phyloP scores from a whole-genome alignment of 805 yeast genomes.

The Candida pseudofarinosa region DNA sequence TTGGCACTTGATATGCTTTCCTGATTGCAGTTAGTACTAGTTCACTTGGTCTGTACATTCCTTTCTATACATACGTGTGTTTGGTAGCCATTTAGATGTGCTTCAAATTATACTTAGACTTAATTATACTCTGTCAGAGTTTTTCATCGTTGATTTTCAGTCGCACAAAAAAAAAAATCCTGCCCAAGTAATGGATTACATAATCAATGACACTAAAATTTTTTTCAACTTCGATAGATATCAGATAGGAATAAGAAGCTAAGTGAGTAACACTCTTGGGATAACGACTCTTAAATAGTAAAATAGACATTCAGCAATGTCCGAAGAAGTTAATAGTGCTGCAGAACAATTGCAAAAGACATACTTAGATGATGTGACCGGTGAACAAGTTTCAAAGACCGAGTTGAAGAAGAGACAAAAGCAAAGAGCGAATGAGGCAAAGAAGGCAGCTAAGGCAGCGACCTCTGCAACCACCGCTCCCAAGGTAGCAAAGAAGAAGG shows the following conservation, averaged over 20 bases:
- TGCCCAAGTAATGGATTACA: slow-evolving; percentile 1
- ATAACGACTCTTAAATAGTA: neutral
- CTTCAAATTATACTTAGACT: neutral
- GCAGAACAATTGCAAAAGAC: slow-evolving; percentile 74
- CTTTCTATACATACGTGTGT: slow-evolving; percentile 10
- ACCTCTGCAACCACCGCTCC: slow-evolving; percentile 53
- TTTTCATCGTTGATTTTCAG: neutral
- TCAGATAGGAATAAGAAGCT: neutral
- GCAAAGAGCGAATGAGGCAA: slow-evolving; percentile 77
- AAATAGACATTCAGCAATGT: slow-evolving; percentile 21
- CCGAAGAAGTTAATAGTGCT: slow-evolving; percentile 53
- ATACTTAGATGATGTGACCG: slow-evolving; percentile 89
- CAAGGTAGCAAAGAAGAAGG: slow-evolving; percentile 49
- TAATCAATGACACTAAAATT: slow-evolving; percentile 7
- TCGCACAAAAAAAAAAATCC: neutral
- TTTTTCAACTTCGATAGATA: slow-evolving; percentile 1
- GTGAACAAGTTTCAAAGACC: slow-evolving; percentile 93
- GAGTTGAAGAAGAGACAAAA: slow-evolving; percentile 96
- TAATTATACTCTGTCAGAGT: neutral
- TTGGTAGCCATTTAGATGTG: slow-evolving; percentile 11
- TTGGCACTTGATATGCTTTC: slow-evolving; percentile 28
- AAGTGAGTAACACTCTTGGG: neutral
- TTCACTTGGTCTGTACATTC: neutral
- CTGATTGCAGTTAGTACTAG: slow-evolving; percentile 7
- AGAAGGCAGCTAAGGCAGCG: slow-evolving; percentile 89